Base-by-base conservation (phyloP, 306 rosid species). In the Malus sieversii region DNA sequence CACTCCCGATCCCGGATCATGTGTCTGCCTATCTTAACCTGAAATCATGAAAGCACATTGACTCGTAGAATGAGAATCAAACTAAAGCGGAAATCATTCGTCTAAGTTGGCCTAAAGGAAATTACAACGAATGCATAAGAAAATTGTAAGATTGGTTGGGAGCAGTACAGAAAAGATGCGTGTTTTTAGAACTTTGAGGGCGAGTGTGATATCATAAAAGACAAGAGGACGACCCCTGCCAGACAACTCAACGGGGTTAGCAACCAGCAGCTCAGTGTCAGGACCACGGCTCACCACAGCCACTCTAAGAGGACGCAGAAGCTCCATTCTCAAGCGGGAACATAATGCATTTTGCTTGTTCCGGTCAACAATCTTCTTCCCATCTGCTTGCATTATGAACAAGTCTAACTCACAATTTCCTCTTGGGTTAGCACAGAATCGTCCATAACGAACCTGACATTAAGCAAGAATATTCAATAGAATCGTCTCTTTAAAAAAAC, bases 201-300 rank as follows among this genome's bases (percentile, higher is more conserved):
- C 89, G 8, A 81, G 83, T 48, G 89, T 76, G 33, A 87, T 83
- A 48, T 87, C 91, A 16, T 83, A 82, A 48, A 88, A 85, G 16
- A 88, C 91, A 58, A 83, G 87, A 44, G 89, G 89, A 23, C 89
- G 89, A 2, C 92, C 92, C 77, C 78, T 72, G 74, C 92, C 83
- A 18, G 90, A 86, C 67, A 88, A 78, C 79, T 88, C 92, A 38
- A 88, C 92, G 0, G 90, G 90, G 65, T 88, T 88, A 10, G 90
- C 90, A 48, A 88, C 92, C 67, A 88, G 75, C 71, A 88, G 85
- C 82, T 88, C 92, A 1, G 84, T 84, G 74, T 88, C 90, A 11
- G 92, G 90, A 25, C 90, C 92, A 62, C 83, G 78, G 84, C 85
- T 84, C 40, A 85, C 84, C n/a, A 74, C 85, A 15, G 82, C 76